Percentiles rank a stretch among this genome's conserved stretches.
Evolutionary conservation across 2,329 filamentous ascomycete species (phyloP).

Genomic region (Lecanicillium sp.): DNA sequence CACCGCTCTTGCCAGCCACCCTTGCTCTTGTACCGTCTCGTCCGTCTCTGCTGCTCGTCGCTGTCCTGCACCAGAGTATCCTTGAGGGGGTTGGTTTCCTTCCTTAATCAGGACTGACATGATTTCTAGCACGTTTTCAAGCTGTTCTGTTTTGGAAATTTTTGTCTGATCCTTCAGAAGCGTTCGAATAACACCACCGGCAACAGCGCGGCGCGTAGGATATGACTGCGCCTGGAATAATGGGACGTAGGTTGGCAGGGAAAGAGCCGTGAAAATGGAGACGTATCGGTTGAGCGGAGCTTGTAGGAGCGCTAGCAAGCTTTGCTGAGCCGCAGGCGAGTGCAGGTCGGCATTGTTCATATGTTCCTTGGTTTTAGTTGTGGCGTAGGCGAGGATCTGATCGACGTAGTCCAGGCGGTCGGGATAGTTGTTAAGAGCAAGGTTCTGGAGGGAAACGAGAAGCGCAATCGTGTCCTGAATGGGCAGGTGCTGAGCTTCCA

Average conservation of each 20-base stretch:
- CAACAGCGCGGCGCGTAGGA: conserved; percentile 81
- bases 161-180: conserved; percentile 76
- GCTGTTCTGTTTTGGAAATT: conserved; percentile 68
- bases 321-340: conserved; percentile 78
- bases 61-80: conserved; percentile 76
- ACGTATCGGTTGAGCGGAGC: conserved; percentile 84
- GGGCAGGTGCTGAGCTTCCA: conserved; percentile 81
- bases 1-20: conserved; percentile 87
- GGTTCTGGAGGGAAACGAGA: conserved; percentile 85
- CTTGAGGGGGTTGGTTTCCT: conserved; percentile 73
- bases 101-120: conserved; percentile 90
- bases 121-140: conserved; percentile 84
- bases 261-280: conserved; percentile 92
- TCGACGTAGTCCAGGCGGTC: conserved; percentile 90
- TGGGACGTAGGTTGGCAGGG: conserved; percentile 85
- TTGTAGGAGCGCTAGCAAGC: conserved; percentile 81
- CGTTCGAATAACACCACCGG: conserved; percentile 76
- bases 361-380: conserved; percentile 78
- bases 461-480: conserved; percentile 94
- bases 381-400: conserved; percentile 83
- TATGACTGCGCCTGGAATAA: conserved; percentile 89
- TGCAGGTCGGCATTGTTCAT: conserved; percentile 94
- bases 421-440: conserved; percentile 94
- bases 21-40: conserved; percentile 96
- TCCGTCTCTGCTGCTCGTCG: conserved; percentile 78